These are phyloP conservation scores for Ordospora colligata DNA, from an alignment of 371 early-diverging fungal species.

Conservation along the genomic window DNA sequence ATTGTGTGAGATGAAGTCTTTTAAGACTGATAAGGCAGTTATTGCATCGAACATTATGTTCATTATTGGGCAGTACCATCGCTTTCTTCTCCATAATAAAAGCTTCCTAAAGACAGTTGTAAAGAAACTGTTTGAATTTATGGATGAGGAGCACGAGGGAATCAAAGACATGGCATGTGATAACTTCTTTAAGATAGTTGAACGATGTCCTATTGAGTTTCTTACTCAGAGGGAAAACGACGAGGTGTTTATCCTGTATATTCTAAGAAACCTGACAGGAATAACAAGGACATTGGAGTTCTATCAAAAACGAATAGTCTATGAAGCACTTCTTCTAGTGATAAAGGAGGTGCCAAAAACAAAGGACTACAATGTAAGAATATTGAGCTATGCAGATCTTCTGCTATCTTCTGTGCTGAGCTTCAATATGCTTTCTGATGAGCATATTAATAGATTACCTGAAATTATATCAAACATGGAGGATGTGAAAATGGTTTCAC, in stretches of 20 bases:
- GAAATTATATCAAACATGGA: neutral
- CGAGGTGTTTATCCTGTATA: slow-evolving; percentile 13
- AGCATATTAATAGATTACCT: neutral
- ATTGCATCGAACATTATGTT: slow-evolving; percentile 99
- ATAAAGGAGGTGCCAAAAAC: slow-evolving; percentile 25
- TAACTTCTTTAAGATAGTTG: slow-evolving; percentile 91
- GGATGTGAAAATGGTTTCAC: slow-evolving; percentile 14
- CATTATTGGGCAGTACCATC: slow-evolving; percentile 92
- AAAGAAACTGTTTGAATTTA: slow-evolving; percentile 98
- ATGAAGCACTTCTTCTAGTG: slow-evolving; percentile 38
- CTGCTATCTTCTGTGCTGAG: neutral
- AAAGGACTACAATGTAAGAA: slow-evolving; percentile 9
- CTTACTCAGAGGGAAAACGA: slow-evolving; percentile 37
- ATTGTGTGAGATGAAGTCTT: slow-evolving; percentile 79
- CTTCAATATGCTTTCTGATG: slow-evolving; percentile 15
- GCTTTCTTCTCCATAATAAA: slow-evolving; percentile 93
- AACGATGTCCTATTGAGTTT: slow-evolving; percentile 87
- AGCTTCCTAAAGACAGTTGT: slow-evolving; percentile 97
- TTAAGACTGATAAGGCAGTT: slow-evolving; percentile 96
- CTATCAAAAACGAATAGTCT: slow-evolving; percentile 51
- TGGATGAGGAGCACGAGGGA: slow-evolving; percentile 97
- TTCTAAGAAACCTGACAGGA: slow-evolving; percentile 29
- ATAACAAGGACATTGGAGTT: slow-evolving; percentile 38
- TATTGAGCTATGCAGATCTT: slow-evolving; percentile 14
- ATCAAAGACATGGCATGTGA: slow-evolving; percentile 99